Evolutionary conservation across 1,284 basidiomycete genomes (phyloP), one percentile per base, ranked within the genome.

Genomic region (Sphaerobolus stellatus): DNA sequence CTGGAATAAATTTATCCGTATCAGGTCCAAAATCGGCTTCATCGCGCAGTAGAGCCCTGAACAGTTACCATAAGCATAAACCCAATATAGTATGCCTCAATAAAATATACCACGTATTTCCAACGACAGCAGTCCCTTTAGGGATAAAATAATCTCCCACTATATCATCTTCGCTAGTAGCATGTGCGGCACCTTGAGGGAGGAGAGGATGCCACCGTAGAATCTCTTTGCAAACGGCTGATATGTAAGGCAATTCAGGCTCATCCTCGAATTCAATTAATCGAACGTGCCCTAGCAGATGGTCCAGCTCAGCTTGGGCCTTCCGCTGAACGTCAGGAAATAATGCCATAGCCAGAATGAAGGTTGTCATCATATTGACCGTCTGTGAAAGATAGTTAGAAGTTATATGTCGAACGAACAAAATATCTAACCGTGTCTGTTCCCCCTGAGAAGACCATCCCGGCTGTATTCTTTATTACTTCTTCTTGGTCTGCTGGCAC

Each of bases 21-120:
- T 56, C 54, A 16, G 36, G n/a, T 38, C 36, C 36, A 41, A 62
- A 66, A 2, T 30, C 33, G 2, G 53, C 46, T 8, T 59, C 57
- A 34, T 66, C 60, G 31, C 62, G 62, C 18, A 64, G 57, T 36
- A 67, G 64, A 0, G 59, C 57, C 60, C 65, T 75, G n/a, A n/a
- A n/a, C n/a, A n/a, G n/a, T n/a, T n/a, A n/a, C n/a, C n/a, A n/a
- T n/a, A n/a, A n/a, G n/a, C n/a, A n/a, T n/a, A n/a, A n/a, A n/a
- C n/a, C n/a, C n/a, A n/a, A n/a, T n/a, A n/a, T n/a, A n/a, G n/a
- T n/a, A n/a, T n/a, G n/a, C n/a, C n/a, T n/a, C n/a, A n/a, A n/a
- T n/a, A n/a, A n/a, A n/a, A n/a, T 5, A 38, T 57, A 38, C 36
- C 36, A 38, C 5, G 36, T n/a, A 7, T 16, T 38, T 38, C 36